phyloP scores from a whole-genome alignment of 2,329 filamentous ascomycete genomes.

The Davidsoniella virescens region DNA sequence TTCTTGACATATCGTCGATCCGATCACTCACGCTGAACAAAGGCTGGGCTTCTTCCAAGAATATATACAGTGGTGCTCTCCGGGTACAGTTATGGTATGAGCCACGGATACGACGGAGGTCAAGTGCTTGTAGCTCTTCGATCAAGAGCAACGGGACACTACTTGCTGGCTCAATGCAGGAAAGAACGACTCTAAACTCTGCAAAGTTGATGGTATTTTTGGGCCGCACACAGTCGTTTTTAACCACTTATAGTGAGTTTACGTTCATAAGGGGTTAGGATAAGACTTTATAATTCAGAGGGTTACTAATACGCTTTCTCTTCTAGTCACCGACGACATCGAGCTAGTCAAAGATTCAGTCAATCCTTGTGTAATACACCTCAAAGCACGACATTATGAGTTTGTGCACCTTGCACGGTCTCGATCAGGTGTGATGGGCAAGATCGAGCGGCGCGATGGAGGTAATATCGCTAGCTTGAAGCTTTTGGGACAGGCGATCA shows the following conservation, averaged over 20 bases:
- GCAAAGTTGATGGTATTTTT: constrained; percentile 6
- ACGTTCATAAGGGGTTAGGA: neutral
- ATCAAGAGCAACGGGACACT: neutral
- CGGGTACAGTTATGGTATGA: constrained; percentile 8
- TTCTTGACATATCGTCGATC: constrained; percentile 5
- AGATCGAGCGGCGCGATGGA: neutral
- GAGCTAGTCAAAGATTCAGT: neutral
- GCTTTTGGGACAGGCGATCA: constrained; percentile 3
- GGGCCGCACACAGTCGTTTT: neutral
- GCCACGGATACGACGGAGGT: neutral
- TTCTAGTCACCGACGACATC: constrained; percentile 5
- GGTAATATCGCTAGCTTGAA: neutral
- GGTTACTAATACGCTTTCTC: neutral
- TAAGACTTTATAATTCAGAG: neutral
- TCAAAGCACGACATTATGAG: constrained; percentile 2
- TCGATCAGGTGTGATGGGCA: constrained; percentile 3
- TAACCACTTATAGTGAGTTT: constrained; percentile 4
- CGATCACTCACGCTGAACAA: neutral
- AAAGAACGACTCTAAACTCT: neutral
- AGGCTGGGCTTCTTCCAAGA: neutral
- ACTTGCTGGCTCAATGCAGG: neutral
- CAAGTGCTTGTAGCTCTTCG: neutral
- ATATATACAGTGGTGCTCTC: constrained; percentile 3
- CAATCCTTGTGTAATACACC: constrained; percentile 1
- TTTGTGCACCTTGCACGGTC: neutral